Evolutionary conservation across 2,329 filamentous ascomycete genomes (phyloP).

Genomic region (Penicillium paneum): DNA sequence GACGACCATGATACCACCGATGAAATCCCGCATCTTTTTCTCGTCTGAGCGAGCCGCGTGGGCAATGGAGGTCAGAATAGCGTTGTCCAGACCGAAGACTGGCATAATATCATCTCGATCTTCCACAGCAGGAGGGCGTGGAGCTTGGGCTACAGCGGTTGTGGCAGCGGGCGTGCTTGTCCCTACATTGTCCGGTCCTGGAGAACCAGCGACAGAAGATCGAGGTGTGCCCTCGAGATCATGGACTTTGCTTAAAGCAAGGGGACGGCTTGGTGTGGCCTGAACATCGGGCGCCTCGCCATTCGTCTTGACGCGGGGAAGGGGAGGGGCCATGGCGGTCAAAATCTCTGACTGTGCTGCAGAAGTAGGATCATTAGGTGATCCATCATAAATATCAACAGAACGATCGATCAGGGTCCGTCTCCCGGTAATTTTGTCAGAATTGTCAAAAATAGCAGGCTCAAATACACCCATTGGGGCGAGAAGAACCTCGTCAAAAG

Average conservation of each 20-base stretch:
- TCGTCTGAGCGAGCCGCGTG: slow-evolving; percentile 86
- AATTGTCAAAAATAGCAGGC: slow-evolving; percentile 80
- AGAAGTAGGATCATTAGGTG: slow-evolving; percentile 86
- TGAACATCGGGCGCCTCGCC: slow-evolving; percentile 37
- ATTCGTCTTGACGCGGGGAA: slow-evolving; percentile 28
- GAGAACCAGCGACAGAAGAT: slow-evolving; percentile 83
- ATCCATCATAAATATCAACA: slow-evolving; percentile 88
- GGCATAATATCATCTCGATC: slow-evolving; percentile 77
- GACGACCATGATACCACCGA: slow-evolving; percentile 86
- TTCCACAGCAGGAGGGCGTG: slow-evolving; percentile 48
- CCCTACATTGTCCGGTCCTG: slow-evolving; percentile 70
- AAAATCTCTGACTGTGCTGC: slow-evolving; percentile 72
- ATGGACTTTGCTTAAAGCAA: slow-evolving; percentile 65
- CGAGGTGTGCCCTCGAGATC: slow-evolving; percentile 73
- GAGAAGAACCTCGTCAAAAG: slow-evolving; percentile 93
- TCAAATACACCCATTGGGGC: slow-evolving; percentile 93
- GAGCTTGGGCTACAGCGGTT: slow-evolving; percentile 34
- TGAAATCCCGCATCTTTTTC: slow-evolving; percentile 85
- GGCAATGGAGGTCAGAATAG: slow-evolving; percentile 83
- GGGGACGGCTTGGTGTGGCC: slow-evolving; percentile 50
- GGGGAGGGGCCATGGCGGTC: slow-evolving; percentile 48
- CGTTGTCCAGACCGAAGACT: slow-evolving; percentile 77
- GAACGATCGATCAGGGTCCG: slow-evolving; percentile 81
- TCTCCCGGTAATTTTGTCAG: slow-evolving; percentile 72
- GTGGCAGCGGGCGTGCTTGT: slow-evolving; percentile 41